Conservation (phyloP, 352 stramenopile genomes). For the Aphanomyces invadans region DNA sequence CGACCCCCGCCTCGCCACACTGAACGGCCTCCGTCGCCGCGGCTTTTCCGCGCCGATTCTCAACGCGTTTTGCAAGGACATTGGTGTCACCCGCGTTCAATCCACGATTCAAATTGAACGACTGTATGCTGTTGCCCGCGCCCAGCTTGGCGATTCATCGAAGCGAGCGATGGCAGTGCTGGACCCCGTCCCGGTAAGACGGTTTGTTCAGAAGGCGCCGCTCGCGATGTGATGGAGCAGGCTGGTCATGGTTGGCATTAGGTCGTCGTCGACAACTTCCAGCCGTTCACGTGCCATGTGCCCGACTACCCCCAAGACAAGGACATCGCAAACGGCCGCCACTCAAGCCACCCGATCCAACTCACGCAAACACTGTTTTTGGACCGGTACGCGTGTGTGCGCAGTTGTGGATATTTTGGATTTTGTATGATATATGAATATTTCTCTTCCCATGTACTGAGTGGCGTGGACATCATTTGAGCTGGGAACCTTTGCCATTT, state of each 20-base stretch:
- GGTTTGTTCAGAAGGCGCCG: too few relatives aligned
- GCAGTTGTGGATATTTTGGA: too few relatives aligned
- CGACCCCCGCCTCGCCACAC: constrained; percentile 97
- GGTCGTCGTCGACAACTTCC: constrained; percentile 64
- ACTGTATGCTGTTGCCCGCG: constrained; percentile 61
- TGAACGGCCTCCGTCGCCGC: constrained; percentile 89
- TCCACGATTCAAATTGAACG: constrained; percentile 83
- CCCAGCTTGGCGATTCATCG: constrained; percentile 53
- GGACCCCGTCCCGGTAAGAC: constrained; percentile 39
- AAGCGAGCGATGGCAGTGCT: constrained; percentile 77
- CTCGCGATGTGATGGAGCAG: too few relatives aligned
- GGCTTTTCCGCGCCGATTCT: constrained; percentile 80
- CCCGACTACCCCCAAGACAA: constrained; percentile 74
- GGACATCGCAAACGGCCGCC: constrained; percentile 30
- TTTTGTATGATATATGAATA: too few relatives aligned
- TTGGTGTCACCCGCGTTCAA: constrained; percentile 78
- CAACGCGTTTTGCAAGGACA: constrained; percentile 78
- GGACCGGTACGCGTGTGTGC: constrained; percentile 50
- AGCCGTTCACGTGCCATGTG: constrained; percentile 44
- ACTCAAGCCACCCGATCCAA: constrained; percentile 49
- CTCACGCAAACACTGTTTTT: constrained; percentile 59
- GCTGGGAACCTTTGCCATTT: too few relatives aligned
- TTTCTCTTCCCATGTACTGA: too few relatives aligned
- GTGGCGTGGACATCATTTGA: too few relatives aligned
- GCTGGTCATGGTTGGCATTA: too few relatives aligned